These are phyloP conservation scores for Rhizophora mangle DNA, from an alignment of 345 rosid species.

Conservation along the genomic window DNA sequence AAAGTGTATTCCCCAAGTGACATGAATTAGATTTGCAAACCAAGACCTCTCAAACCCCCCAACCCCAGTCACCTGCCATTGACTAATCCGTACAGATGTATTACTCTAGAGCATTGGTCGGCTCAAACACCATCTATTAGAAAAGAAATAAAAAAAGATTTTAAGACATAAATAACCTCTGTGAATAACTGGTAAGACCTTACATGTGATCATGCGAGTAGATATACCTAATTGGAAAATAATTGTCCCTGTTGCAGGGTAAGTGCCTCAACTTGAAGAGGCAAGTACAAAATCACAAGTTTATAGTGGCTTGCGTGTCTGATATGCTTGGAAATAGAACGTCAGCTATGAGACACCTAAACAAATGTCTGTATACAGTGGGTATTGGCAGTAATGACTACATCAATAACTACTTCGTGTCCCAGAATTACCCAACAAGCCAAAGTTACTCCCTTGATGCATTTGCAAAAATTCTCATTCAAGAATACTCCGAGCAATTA, in stretches of 20 bases:
- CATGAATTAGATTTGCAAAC: no score
- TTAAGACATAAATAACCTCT: no score
- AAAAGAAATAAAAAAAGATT: no score
- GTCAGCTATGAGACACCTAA: not conserved
- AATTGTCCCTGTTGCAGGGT: not conserved
- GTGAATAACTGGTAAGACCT: no score
- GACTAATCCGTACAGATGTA: no score
- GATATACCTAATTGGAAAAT: not conserved
- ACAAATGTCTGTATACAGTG: not conserved
- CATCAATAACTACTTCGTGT: not conserved
- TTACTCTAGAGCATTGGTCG: no score
- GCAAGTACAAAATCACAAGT: not conserved
- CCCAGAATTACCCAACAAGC: not conserved
- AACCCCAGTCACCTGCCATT: no score
- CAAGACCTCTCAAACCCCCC: no score
- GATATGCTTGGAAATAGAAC: not conserved
- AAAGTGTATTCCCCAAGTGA: no score
- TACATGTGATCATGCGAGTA: not conserved
- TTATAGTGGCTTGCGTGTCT: not conserved
- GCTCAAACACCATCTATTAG: no score
- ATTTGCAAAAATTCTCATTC: not conserved
- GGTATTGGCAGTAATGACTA: conserved; percentile 1
- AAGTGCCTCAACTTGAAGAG: not conserved
- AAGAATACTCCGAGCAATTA: not conserved
- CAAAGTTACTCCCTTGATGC: not conserved